Conservation (phyloP, 2,329 filamentous ascomycete genomes). For the Trichophaea hybrida region DNA sequence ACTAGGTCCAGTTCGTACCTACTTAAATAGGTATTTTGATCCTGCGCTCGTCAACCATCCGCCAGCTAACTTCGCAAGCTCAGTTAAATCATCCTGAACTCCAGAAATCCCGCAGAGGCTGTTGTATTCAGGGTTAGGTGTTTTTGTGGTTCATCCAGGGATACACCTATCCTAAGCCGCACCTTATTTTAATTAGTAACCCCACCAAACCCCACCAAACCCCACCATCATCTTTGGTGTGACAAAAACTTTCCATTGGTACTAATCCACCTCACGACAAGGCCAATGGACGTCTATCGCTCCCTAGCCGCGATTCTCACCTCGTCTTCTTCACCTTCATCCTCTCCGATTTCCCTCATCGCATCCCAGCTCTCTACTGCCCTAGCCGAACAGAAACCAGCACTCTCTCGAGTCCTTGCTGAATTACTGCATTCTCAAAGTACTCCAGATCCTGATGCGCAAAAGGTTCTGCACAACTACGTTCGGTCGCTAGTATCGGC, state of each 20-base stretch:
- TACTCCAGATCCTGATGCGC: background rate
- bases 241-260: too few relatives aligned
- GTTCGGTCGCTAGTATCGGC: background rate
- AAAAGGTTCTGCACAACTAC: background rate
- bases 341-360: background rate
- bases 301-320: background rate
- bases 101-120: too few relatives aligned
- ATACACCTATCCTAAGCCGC: background rate
- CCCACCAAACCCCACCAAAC: background rate
- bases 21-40: too few relatives aligned
- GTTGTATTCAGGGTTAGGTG: too few relatives aligned
- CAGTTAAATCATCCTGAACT: too few relatives aligned
- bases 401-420: background rate
- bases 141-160: too few relatives aligned
- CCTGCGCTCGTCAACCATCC: too few relatives aligned
- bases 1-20: too few relatives aligned
- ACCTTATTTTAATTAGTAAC: background rate
- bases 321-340: background rate
- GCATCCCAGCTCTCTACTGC: background rate
- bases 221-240: background rate
- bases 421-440: background rate
- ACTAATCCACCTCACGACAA: too few relatives aligned
- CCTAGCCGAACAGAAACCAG: background rate
- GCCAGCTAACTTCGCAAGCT: too few relatives aligned
- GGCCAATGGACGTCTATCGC: background rate